These are phyloP conservation scores for Omphalotus guepiniiformis DNA, from an alignment of 768 basidiomycete species.

Conservation along the genomic window DNA sequence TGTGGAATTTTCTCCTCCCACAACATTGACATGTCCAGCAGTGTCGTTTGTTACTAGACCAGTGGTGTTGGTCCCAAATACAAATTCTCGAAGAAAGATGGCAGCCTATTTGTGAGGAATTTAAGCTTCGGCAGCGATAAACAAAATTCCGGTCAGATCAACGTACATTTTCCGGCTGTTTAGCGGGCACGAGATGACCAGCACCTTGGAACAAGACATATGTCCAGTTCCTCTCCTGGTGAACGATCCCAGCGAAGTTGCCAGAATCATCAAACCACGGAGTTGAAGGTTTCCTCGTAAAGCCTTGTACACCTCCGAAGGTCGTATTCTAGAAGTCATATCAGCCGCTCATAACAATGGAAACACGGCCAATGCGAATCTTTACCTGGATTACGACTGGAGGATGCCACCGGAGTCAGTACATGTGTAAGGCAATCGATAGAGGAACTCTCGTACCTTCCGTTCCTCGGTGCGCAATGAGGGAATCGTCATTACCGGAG, in stretches of 20 bases:
- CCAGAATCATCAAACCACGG: constrained; percentile 60
- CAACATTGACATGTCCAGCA: constrained; percentile 19
- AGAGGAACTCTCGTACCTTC: constrained; percentile 27
- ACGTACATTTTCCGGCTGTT: constrained; percentile 35
- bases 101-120: constrained; percentile 43
- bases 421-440: not conserved
- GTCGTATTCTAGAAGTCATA: constrained; percentile 57
- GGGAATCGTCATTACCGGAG: constrained; percentile 48
- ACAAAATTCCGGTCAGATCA: not conserved
- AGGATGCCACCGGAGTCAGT: too few relatives aligned
- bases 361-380: not conserved
- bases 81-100: constrained; percentile 60
- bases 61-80: constrained; percentile 57
- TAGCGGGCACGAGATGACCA: constrained; percentile 37
- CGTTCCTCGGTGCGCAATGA: constrained; percentile 43
- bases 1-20: constrained; percentile 41
- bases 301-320: constrained; percentile 74
- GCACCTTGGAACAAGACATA: constrained; percentile 39
- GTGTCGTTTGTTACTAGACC: constrained; percentile 44
- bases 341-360: not conserved
- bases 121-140: not conserved
- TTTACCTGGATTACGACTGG: constrained; percentile 37
- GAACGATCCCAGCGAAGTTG: constrained; percentile 62
- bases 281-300: constrained; percentile 63
- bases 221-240: constrained; percentile 71